phyloP scores from a whole-genome alignment of 2,329 filamentous ascomycete genomes.

The Penicillium sp. region DNA sequence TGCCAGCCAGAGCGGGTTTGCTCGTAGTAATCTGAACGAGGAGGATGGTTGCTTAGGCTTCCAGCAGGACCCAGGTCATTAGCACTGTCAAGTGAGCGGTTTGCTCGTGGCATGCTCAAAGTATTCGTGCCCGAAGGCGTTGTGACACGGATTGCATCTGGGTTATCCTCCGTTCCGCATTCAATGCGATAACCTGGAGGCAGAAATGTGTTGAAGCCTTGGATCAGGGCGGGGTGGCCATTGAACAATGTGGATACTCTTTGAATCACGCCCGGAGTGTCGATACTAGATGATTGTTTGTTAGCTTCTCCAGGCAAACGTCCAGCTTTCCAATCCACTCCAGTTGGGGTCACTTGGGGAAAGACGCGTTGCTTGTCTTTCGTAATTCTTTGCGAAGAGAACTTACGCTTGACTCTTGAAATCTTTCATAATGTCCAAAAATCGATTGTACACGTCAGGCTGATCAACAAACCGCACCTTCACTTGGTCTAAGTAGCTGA shows the following conservation, averaged over 20 bases:
- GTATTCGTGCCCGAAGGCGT: constrained; percentile 97
- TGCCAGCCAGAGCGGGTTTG: constrained; percentile 38
- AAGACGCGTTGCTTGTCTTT: too few species aligned
- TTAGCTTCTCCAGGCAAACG: background rate
- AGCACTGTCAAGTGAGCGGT: constrained; percentile 31
- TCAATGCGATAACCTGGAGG: constrained; percentile 95
- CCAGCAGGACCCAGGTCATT: constrained; percentile 29
- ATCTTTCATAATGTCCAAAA: constrained; percentile 99
- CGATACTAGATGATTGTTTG: constrained; percentile 55
- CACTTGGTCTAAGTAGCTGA: constrained; percentile 96
- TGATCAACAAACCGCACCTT: constrained; percentile 97
- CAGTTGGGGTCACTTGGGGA: too few species aligned
- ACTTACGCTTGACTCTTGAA: constrained; percentile 94
- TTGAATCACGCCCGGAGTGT: constrained; percentile 95
- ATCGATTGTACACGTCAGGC: constrained; percentile 93
- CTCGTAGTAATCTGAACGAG: constrained; percentile 37
- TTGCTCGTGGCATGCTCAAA: constrained; percentile 61
- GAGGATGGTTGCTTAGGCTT: constrained; percentile 26
- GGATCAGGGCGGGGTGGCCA: constrained; percentile 88
- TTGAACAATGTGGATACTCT: constrained; percentile 93
- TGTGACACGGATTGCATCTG: constrained; percentile 92
- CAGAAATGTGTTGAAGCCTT: constrained; percentile 97
- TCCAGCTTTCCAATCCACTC: too few species aligned
- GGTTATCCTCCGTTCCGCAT: constrained; percentile 87
- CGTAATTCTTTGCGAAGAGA: background rate